Evolutionary conservation across 345 rosid genomes (phyloP), one percentile per base, ranked within the genome.

Genomic region (Corchorus capsularis): DNA sequence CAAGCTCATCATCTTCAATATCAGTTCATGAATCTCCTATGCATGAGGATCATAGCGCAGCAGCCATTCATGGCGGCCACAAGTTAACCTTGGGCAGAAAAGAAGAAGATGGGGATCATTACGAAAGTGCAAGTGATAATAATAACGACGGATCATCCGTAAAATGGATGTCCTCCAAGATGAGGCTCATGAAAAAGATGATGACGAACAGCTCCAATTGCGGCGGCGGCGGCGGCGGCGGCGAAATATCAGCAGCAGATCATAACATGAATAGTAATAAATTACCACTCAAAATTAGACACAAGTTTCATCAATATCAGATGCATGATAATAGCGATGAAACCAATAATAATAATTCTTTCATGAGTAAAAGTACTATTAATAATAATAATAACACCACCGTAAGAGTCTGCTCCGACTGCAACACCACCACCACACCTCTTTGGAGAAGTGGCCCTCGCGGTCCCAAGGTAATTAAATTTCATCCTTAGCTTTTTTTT

Each of bases 391-490:
- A 47, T 56, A 77, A 35, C 72, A 63, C 9, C 50, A 17, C 73
- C 55, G 65, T 79, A 16, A 86, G 89, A 74, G 86, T 81, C 55
- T 89, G 93, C 77, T n/a, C 89, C 10, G 91, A 87, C 53, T 89
- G 93, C 35, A 81, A 80, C 81, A 89, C 90, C 0, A 89, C 89
- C 17, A 82, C 86, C 2, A 89, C 93, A 41, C 93, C 93, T n/a
- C 91, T 89, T 56, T 89, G 93, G 93, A 83, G 93, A 81, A 86
- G 90, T 37, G 93, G 93, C 46, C 93, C 93, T 67, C 78, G 79
- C 13, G 91, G 93, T 45, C 91, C 93, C 64, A 89, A 89, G 90
- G 93, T 89, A 47, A 20, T 9, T 22, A 4, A 74, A 6, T 49
- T 10, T 27, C 0, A 27, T 27, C 27, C 27, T 27, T 27, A 27